These are phyloP conservation scores for Sphaceloma murrayae DNA, from an alignment of 2,329 filamentous ascomycete species.

Conservation along the genomic window DNA sequence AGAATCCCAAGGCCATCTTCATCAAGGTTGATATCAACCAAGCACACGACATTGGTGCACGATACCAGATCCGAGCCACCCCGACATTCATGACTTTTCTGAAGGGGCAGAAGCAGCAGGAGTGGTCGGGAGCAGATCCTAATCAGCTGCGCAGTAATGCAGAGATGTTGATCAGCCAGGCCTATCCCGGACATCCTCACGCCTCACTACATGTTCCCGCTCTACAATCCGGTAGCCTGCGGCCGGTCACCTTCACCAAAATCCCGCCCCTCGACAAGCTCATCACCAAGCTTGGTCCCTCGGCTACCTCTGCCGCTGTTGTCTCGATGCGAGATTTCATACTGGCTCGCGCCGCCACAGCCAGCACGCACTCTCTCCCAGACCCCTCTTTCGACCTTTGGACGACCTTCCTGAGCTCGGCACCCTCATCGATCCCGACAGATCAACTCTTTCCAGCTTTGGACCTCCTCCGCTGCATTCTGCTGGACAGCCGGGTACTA, in stretches of 20 bases:
- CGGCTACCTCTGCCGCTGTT: slow-evolving; percentile 52
- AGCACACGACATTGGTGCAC: slow-evolving; percentile 50
- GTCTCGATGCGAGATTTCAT: slow-evolving; percentile 61
- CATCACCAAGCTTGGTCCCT: slow-evolving; percentile 61
- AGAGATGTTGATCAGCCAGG: slow-evolving; percentile 63
- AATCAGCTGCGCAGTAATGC: slow-evolving; percentile 61
- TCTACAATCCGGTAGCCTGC: slow-evolving; percentile 53
- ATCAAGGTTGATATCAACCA: slow-evolving; percentile 74
- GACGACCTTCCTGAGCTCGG: slow-evolving; percentile 49
- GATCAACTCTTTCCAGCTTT: slow-evolving; percentile 69
- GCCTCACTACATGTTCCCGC: slow-evolving; percentile 59
- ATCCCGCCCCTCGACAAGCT: slow-evolving; percentile 76
- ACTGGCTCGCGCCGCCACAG: slow-evolving; percentile 47
- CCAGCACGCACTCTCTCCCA: slow-evolving; percentile 46
- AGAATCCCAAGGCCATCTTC: slow-evolving; percentile 58
- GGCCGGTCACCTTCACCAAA: slow-evolving; percentile 67
- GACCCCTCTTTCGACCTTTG: slow-evolving; percentile 63
- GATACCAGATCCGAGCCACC: slow-evolving; percentile 63
- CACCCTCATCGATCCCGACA: slow-evolving; percentile 46
- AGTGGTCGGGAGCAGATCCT: slow-evolving; percentile 71
- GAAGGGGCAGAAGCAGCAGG: slow-evolving; percentile 62
- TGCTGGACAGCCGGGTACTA: slow-evolving; percentile 68
- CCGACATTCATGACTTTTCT: slow-evolving; percentile 85
- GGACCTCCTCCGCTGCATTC: slow-evolving; percentile 71
- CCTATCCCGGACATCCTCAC: slow-evolving; percentile 67